These are phyloP conservation scores for Ephemerocybe angulata DNA, from an alignment of 768 basidiomycete genomes.

Conservation along the genomic window DNA sequence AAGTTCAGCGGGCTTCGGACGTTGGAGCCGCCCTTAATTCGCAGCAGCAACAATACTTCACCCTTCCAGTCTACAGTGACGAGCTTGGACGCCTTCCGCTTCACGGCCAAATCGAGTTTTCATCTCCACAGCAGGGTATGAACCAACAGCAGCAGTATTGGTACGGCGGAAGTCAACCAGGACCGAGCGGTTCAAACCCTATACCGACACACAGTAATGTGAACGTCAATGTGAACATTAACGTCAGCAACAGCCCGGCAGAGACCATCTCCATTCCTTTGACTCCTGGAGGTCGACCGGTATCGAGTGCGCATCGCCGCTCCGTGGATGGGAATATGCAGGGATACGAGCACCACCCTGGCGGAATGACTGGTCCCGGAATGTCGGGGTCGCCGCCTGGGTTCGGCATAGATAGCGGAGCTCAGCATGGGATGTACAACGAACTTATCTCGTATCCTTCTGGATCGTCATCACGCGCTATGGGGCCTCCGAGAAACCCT, in stretches of 20 bases:
- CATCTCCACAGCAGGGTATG: slow-evolving; percentile 2
- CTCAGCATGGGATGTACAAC: not conserved
- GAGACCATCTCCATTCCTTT: not conserved
- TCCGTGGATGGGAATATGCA: not conserved
- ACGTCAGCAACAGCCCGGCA: not conserved
- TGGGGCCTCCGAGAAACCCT: no score
- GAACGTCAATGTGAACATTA: slow-evolving; percentile 1
- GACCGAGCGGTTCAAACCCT: not conserved
- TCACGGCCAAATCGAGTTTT: slow-evolving; percentile 29
- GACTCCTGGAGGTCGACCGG: not conserved
- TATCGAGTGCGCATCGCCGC: not conserved
- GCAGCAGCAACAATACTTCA: slow-evolving; percentile 17
- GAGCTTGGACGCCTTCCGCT: slow-evolving; percentile 55
- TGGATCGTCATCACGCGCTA: no score
- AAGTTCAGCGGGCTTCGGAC: not conserved
- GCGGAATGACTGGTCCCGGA: not conserved
- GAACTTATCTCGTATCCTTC: not conserved
- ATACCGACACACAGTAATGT: not conserved
- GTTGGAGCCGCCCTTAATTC: not conserved
- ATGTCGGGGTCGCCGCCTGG: not conserved
- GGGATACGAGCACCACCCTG: not conserved
- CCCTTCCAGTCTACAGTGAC: slow-evolving; percentile 57
- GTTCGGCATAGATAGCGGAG: not conserved
- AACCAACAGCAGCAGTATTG: slow-evolving; percentile 3
- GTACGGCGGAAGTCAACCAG: not conserved